A percentile compares a stretch with the other conserved stretches of the same genome.
Conservation (phyloP, 441 rosid species). For the Brassica hybrid region DNA sequence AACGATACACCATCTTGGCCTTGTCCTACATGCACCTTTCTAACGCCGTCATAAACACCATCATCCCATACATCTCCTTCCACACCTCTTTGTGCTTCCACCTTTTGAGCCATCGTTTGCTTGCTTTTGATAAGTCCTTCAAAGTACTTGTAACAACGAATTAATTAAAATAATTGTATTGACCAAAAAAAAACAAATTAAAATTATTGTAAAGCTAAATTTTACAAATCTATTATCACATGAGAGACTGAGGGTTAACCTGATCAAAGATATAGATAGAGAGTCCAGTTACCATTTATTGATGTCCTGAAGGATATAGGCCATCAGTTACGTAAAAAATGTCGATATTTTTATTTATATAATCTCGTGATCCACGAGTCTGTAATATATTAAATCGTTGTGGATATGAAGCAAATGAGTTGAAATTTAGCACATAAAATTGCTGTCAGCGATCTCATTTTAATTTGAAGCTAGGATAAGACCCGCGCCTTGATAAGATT, state of each 20-base stretch:
- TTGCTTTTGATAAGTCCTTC: conserved; percentile 8
- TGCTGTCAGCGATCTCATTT: neutral
- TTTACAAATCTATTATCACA: neutral
- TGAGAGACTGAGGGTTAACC: conserved; percentile 1
- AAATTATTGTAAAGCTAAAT: neutral
- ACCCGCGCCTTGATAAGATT: no score
- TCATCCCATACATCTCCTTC: conserved; percentile 23
- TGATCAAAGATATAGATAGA: conserved; percentile 8
- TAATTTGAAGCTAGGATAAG: no score
- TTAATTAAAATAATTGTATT: no score
- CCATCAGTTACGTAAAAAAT: neutral
- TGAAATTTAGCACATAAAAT: neutral
- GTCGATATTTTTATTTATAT: neutral
- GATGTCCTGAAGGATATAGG: neutral
- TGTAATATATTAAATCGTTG: neutral
- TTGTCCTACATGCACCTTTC: conserved; percentile 14
- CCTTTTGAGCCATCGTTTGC: conserved; percentile 9
- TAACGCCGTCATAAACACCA: conserved; percentile 1
- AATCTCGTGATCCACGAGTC: conserved; percentile 9
- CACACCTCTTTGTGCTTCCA: conserved; percentile 1
- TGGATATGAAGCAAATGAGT: no score
- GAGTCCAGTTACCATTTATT: neutral
- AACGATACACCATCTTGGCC: conserved; percentile 9
- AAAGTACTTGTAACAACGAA: neutral
- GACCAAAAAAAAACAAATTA: no score